Conservation (phyloP, 2,329 filamentous ascomycete genomes). For the Ascochyta rabiei region DNA sequence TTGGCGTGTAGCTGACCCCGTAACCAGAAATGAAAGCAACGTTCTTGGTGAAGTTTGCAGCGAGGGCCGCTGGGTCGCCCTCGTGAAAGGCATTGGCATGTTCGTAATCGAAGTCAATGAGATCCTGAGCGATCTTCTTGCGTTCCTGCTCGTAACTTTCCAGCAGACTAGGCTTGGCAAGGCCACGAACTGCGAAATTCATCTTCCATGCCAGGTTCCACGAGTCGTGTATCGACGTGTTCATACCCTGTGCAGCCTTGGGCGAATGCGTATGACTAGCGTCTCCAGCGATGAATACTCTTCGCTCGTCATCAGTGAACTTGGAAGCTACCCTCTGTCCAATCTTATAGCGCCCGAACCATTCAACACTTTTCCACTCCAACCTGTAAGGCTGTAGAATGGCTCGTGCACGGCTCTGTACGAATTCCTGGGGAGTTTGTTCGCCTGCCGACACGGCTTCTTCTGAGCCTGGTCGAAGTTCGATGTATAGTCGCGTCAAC, state of each 20-base stretch:
- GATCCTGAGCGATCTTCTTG: slow-evolving; percentile 52
- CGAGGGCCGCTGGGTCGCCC: slow-evolving; percentile 67
- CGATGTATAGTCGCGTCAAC: slow-evolving; percentile 68
- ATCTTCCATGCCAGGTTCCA: slow-evolving; percentile 55
- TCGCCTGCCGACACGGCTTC: slow-evolving; percentile 38
- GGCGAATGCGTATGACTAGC: slow-evolving; percentile 52
- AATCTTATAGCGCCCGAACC: slow-evolving; percentile 60
- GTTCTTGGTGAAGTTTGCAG: slow-evolving; percentile 72
- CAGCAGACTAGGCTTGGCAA: slow-evolving; percentile 48
- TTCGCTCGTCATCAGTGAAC: slow-evolving; percentile 51
- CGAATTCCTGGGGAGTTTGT: slow-evolving; percentile 65
- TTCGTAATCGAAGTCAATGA: slow-evolving; percentile 54
- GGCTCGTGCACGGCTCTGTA: slow-evolving; percentile 67
- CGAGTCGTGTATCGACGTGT: slow-evolving; percentile 53
- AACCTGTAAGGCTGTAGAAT: slow-evolving; percentile 55
- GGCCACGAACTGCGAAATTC: slow-evolving; percentile 48
- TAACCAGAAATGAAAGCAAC: slow-evolving; percentile 76
- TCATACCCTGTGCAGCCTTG: slow-evolving; percentile 54
- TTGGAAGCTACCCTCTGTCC: slow-evolving; percentile 55
- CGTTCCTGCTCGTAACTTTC: slow-evolving; percentile 51
- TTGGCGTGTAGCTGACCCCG: slow-evolving; percentile 70
- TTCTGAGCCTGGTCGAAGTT: slow-evolving; percentile 48
- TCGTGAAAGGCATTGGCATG: slow-evolving; percentile 61
- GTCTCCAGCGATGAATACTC: slow-evolving; percentile 59
- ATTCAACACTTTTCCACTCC: slow-evolving; percentile 55